A percentile compares a stretch with the other conserved stretches of the same genome.
Evolutionary conservation across 148 eudicot species (phyloP).

Genomic region (Oxyria digyna): DNA sequence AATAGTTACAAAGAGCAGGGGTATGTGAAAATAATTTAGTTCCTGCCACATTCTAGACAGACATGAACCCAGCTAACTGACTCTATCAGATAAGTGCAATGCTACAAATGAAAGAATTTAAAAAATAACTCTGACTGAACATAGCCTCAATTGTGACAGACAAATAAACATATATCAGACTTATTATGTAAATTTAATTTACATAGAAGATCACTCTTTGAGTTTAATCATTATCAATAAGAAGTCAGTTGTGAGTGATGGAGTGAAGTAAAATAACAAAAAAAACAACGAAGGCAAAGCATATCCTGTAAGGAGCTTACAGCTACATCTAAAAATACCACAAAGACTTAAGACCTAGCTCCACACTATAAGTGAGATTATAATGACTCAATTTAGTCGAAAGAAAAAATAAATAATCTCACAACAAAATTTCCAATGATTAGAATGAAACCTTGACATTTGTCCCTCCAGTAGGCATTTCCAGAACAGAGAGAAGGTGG

Average conservation of each 20-base stretch:
- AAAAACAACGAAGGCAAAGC: background rate
- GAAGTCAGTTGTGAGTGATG: background rate
- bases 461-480: constrained; percentile 96
- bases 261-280: background rate
- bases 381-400: background rate
- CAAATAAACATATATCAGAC: no score
- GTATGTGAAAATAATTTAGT: background rate
- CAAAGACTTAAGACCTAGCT: background rate
- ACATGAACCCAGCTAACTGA: background rate
- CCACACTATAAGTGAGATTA: background rate
- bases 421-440: background rate
- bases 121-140: background rate
- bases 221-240: background rate
- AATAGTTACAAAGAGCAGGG: background rate
- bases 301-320: background rate
- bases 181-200: no score
- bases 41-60: background rate
- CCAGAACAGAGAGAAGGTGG: background rate
- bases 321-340: background rate
- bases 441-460: constrained; percentile 77
- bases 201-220: background rate
- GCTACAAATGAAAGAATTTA: background rate
- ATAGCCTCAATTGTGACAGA: background rate
- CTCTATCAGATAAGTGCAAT: background rate
- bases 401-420: constrained; percentile 7